These are phyloP conservation scores for Ogataea pilisensis DNA, from an alignment of 805 yeast species.

Conservation along the genomic window DNA sequence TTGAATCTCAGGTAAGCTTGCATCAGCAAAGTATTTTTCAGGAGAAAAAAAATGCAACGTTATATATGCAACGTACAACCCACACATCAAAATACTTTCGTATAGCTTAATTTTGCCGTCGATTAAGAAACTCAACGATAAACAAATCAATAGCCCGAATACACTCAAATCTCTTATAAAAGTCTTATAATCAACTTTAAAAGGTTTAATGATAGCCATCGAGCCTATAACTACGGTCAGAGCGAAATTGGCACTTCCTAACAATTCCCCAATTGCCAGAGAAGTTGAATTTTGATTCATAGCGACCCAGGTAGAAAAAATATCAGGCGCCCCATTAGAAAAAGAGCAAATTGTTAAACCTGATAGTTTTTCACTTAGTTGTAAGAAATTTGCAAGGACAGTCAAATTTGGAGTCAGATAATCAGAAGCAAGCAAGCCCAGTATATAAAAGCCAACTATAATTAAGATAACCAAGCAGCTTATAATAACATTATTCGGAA, in stretches of 20 bases:
- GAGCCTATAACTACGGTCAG: constrained; percentile 49
- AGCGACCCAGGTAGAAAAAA: constrained; percentile 79
- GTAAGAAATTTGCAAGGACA: constrained; percentile 55
- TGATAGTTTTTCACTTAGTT: constrained; percentile 70
- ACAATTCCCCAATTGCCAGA: constrained; percentile 49
- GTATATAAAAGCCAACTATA: constrained; percentile 49
- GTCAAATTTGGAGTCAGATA: constrained; percentile 76
- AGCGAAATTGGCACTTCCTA: constrained; percentile 53
- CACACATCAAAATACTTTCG: constrained; percentile 57
- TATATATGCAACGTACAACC: constrained; percentile 57
- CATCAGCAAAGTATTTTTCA: constrained; percentile 23
- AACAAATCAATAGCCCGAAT: constrained; percentile 46
- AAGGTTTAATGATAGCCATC: constrained; percentile 41
- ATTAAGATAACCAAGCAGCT: constrained; percentile 11
- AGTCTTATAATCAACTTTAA: constrained; percentile 44
- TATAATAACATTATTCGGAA: constrained; percentile 7
- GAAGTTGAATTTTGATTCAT: constrained; percentile 61
- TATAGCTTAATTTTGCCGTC: constrained; percentile 51
- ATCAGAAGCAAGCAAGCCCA: constrained; percentile 81
- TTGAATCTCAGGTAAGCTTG: too few relatives aligned
- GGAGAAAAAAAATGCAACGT: constrained; percentile 30
- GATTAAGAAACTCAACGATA: constrained; percentile 48
- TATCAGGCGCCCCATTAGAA: constrained; percentile 92
- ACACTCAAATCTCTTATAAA: constrained; percentile 62
- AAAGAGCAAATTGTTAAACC: constrained; percentile 86